These are phyloP conservation scores for Gossypium bickii DNA, from an alignment of 345 rosid species.

Conservation along the genomic window DNA sequence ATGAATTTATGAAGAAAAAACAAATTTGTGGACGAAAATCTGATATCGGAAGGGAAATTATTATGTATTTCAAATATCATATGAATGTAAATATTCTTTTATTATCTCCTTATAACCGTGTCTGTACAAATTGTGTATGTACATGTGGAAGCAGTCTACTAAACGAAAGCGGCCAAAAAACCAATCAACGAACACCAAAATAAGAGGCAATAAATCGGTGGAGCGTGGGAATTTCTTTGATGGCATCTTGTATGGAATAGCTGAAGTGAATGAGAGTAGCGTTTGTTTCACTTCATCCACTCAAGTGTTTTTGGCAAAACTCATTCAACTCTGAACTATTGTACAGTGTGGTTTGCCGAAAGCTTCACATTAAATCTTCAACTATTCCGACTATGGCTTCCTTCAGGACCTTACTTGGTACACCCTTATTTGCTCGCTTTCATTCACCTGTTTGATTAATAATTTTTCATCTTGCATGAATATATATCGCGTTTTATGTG, in stretches of 20 bases:
- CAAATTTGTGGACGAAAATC: background rate
- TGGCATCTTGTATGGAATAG: background rate
- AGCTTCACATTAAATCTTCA: background rate
- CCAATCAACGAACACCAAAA: background rate
- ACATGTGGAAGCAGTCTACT: background rate
- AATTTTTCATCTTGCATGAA: background rate
- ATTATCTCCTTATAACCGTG: background rate
- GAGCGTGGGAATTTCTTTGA: background rate
- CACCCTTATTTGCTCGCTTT: background rate
- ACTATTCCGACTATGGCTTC: constrained; percentile 25
- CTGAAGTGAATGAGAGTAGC: background rate
- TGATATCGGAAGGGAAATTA: background rate
- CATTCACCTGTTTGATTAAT: background rate
- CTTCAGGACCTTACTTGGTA: constrained; percentile 24
- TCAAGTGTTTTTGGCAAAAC: background rate
- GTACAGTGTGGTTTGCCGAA: background rate
- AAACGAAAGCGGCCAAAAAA: background rate
- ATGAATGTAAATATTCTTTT: too few relatives aligned
- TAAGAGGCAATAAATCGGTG: background rate
- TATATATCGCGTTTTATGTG: background rate
- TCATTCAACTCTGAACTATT: background rate
- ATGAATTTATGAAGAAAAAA: background rate
- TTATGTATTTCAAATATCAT: too few relatives aligned
- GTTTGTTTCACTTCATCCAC: background rate
- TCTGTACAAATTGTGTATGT: background rate